Base-by-base conservation (phyloP, 306 rosid species). In the Dryas drummondii region DNA sequence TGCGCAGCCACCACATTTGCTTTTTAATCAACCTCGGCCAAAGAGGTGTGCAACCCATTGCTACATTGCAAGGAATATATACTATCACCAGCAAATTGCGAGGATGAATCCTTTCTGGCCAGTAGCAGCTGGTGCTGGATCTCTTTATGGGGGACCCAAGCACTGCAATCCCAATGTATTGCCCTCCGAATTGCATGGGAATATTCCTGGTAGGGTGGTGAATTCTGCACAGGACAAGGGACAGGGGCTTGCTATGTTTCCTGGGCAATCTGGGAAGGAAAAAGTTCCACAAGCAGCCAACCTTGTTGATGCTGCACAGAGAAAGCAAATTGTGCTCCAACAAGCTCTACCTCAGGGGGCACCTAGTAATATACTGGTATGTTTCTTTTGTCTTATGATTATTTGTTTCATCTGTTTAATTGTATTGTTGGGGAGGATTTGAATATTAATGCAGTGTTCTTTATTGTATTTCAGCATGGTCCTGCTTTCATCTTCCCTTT, bases 41-140 rank as follows among this genome's bases (percentile, higher is more conserved):
- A 92, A 92, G 85, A 85, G 92, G 76, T 96, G 99, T 66, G 94
- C 97, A 27, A 96, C 99, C 22, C 99, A 96, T 78, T 92, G 80
- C 86, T 86, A 92, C 90, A 83, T 96, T 86, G 99, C 99, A n/a
- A 81, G 89, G 27, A 90, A 84, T 79, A 89, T 96, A 73, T 59
- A 27, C 70, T 89, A 75, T 80, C 89, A 88, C 70, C 99, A 96
- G 74, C 98, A 90, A 75, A 70, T 96, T 74, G 89, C 96, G 0
- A 92, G 91, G 87, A 86, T 92, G 91, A 90, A 80, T 83, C 88
- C 98, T 1, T 96, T 89, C 75, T 96, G 99, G 98, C 97, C 98
- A 5, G 89, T 96, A 2, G 91, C 97, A 40, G 88, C 97, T 40
- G 97, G 99, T 52, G 82, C 97, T 22, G 96, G 92, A 41, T 78